Conservation (phyloP, 768 basidiomycete species). For the Termitomyces eurrhizus region DNA sequence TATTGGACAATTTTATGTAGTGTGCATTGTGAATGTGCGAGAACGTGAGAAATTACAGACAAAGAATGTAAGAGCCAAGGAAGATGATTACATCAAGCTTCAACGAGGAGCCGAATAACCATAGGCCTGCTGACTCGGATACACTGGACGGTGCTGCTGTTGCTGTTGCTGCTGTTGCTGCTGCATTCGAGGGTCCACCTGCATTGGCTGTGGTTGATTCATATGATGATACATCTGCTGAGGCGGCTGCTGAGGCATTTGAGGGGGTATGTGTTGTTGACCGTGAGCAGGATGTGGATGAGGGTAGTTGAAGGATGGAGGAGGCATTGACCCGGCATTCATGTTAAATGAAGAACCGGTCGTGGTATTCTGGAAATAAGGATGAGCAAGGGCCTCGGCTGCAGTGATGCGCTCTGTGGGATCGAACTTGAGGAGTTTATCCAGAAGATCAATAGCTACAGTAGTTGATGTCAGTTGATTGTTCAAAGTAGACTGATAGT, state of each 20-base stretch:
- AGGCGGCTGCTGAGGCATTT: conserved; percentile 30
- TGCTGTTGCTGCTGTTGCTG: conserved; percentile 5
- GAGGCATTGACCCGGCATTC: conserved; percentile 56
- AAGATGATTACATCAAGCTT: background rate
- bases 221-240: conserved; percentile 23
- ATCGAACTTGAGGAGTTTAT: conserved; percentile 93
- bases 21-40: conserved; percentile 1
- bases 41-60: background rate
- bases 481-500: background rate
- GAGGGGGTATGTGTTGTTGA: conserved; percentile 35
- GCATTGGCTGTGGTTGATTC: conserved; percentile 28
- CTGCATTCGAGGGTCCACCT: conserved; percentile 15
- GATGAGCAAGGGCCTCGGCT: conserved; percentile 85
- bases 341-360: conserved; percentile 39
- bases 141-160: conserved; percentile 11
- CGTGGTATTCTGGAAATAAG: conserved; percentile 74
- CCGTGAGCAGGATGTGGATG: conserved; percentile 56
- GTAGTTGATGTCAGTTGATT: background rate
- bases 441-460: conserved; percentile 87
- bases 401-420: conserved; percentile 90
- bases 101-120: conserved; percentile 13
- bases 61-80: background rate
- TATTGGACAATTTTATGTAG: background rate
- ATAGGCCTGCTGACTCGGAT: conserved; percentile 12
- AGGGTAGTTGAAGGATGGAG: conserved; percentile 66